These are phyloP conservation scores for Hanseniaspora uvarum DNA, from an alignment of 1,139 yeast species.

Conservation along the genomic window DNA sequence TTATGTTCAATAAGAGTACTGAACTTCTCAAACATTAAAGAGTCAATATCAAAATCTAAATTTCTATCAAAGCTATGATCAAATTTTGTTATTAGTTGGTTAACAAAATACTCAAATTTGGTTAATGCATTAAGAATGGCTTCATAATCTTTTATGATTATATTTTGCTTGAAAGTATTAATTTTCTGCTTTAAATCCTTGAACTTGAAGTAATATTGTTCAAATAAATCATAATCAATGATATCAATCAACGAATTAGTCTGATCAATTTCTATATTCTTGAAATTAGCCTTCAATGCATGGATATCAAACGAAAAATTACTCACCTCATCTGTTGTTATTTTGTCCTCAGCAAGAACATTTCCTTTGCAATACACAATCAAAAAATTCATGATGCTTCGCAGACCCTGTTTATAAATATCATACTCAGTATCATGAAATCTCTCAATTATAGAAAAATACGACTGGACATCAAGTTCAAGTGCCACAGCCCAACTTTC, in stretches of 20 bases:
- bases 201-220: constrained; percentile 1
- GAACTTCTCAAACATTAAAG: constrained; percentile 10
- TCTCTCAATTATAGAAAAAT: neutral
- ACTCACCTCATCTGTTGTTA: neutral
- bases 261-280: neutral
- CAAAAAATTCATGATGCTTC: neutral
- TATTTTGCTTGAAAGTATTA: neutral
- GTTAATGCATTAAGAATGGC: neutral
- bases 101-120: neutral
- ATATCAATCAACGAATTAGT: neutral
- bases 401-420: neutral
- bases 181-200: constrained; percentile 10
- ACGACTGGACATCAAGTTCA: constrained; percentile 10
- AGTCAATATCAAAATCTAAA: constrained; percentile 11
- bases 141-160: neutral
- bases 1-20: neutral
- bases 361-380: neutral
- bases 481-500: constrained; percentile 13
- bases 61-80: neutral
- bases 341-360: neutral
- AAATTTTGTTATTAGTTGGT: neutral
- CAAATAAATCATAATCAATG: constrained; percentile 2
- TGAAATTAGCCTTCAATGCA: neutral
- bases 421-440: neutral
- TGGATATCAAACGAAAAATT: neutral